Evolutionary conservation across 2,329 filamentous ascomycete species (phyloP).

Genomic region (Pseudocercospora vitis): DNA sequence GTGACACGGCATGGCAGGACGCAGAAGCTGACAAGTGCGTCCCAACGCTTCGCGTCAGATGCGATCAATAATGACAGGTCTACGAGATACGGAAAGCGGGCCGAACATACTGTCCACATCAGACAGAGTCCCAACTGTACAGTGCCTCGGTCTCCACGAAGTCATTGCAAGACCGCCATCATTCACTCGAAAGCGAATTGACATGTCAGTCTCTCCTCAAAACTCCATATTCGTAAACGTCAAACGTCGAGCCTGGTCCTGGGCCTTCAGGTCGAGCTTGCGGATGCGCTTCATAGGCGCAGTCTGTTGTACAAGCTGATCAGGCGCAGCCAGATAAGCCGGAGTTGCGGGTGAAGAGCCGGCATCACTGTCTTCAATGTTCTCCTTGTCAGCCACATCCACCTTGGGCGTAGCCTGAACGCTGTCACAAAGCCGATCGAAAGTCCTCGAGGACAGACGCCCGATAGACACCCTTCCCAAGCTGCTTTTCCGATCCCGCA

Average conservation of each 20-base stretch:
- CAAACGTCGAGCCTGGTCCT: slow-evolving; percentile 32
- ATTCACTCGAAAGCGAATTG: not conserved
- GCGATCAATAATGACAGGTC: not conserved
- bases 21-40: too few species aligned
- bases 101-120: not conserved
- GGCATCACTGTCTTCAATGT: slow-evolving; percentile 26
- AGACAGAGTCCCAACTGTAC: not conserved
- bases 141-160: not conserved
- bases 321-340: slow-evolving; percentile 32
- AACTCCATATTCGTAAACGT: slow-evolving; percentile 29
- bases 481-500: slow-evolving; percentile 35
- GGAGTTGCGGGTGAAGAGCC: slow-evolving; percentile 35
- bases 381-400: slow-evolving; percentile 28
- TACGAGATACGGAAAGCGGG: not conserved
- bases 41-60: too few species aligned
- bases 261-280: slow-evolving; percentile 34
- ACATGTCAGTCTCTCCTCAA: slow-evolving; percentile 1
- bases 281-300: slow-evolving; percentile 37
- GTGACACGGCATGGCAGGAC: too few species aligned
- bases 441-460: slow-evolving; percentile 22
- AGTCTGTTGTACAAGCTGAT: slow-evolving; percentile 37
- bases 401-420: slow-evolving; percentile 15
- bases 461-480: slow-evolving; percentile 32
- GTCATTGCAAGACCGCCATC: not conserved
- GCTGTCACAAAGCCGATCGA: not conserved